These are phyloP conservation scores for Conticribra guillardii DNA, from an alignment of 108 stramenopile species.

Conservation along the genomic window DNA sequence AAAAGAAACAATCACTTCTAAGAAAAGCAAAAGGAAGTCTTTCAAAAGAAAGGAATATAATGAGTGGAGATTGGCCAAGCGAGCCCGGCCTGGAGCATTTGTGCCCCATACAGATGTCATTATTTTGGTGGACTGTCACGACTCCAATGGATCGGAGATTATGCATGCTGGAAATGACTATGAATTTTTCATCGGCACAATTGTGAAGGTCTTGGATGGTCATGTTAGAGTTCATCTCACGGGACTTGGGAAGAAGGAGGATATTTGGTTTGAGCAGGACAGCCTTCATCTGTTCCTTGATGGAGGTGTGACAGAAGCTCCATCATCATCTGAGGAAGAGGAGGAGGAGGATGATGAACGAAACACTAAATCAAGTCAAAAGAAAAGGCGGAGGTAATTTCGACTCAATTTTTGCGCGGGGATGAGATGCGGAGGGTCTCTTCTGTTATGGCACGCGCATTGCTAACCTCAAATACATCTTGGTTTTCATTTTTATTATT, in stretches of 20 bases:
- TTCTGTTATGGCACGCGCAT: too few relatives aligned
- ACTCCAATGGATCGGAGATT: conserved; percentile 9
- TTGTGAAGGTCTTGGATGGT: conserved; percentile 63
- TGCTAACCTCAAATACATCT: too few relatives aligned
- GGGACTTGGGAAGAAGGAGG: conserved; percentile 71
- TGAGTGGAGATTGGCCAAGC: conserved; percentile 54
- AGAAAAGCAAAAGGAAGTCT: conserved; percentile 29
- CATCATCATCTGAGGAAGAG: conserved; percentile 16
- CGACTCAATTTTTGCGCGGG: too few relatives aligned
- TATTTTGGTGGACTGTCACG: conserved; percentile 39
- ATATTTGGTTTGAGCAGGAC: conserved; percentile 71
- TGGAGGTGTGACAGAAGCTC: conserved; percentile 55
- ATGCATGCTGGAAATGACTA: conserved; percentile 36
- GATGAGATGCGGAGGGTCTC: too few relatives aligned
- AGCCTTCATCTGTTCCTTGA: conserved; percentile 75
- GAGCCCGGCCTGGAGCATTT: conserved; percentile 32
- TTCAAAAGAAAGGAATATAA: conserved; percentile 38
- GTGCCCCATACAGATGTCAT: conserved; percentile 39
- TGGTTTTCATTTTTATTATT: too few relatives aligned
- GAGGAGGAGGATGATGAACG: too few relatives aligned
- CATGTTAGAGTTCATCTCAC: conserved; percentile 75
- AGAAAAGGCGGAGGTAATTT: too few relatives aligned
- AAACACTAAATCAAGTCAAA: too few relatives aligned
- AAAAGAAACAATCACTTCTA: conserved; percentile 25
- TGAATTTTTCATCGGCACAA: conserved; percentile 74